phyloP scores from a whole-genome alignment of 331 rosid species.

The Pyracantha coccinea region DNA sequence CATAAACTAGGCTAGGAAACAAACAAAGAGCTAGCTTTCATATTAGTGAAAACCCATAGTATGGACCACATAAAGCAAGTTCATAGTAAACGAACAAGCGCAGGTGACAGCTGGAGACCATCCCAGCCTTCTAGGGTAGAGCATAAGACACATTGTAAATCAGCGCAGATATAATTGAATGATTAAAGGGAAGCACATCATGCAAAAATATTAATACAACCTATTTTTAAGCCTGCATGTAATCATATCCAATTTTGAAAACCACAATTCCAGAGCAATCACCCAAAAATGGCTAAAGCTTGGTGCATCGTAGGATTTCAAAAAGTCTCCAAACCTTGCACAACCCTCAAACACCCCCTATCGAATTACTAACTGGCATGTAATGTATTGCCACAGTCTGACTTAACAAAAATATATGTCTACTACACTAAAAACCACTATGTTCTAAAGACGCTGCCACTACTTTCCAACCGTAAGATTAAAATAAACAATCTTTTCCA shows the following conservation, averaged over 20 bases:
- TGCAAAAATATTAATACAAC: neutral
- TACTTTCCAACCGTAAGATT: neutral
- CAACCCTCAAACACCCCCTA: neutral
- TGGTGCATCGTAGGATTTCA: neutral
- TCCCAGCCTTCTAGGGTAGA: neutral
- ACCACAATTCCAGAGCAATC: neutral
- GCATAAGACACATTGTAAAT: no score
- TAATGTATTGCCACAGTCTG: neutral
- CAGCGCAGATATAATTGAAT: neutral
- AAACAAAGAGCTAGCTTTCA: neutral
- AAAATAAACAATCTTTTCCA: neutral
- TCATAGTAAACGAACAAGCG: neutral
- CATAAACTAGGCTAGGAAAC: neutral
- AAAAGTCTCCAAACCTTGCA: neutral
- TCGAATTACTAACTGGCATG: neutral
- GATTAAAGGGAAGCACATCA: neutral
- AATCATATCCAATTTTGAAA: neutral
- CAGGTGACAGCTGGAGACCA: neutral
- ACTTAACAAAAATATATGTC: neutral
- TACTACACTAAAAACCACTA: neutral
- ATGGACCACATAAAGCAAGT: neutral
- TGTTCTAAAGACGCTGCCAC: neutral
- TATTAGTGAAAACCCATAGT: neutral
- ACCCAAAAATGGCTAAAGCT: neutral
- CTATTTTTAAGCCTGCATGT: neutral